These are phyloP conservation scores for Mortierella sp. DNA, from an alignment of 371 early-diverging fungal genomes.

Conservation along the genomic window DNA sequence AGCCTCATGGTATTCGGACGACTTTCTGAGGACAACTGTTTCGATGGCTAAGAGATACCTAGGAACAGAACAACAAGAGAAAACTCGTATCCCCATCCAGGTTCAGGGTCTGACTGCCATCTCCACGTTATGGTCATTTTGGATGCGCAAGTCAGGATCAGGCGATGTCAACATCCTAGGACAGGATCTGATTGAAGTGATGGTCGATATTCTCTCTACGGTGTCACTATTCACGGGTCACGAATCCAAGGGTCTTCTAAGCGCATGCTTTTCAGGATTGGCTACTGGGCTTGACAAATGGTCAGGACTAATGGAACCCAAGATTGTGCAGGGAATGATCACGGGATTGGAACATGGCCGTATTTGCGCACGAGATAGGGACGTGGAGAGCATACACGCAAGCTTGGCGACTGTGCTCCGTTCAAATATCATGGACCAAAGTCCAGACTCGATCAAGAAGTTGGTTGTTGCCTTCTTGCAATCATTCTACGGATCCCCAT, in stretches of 20 bases:
- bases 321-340: constrained; percentile 33
- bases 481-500: constrained; percentile 31
- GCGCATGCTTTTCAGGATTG: constrained; percentile 46
- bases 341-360: constrained; percentile 41
- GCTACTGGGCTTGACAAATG: constrained; percentile 51
- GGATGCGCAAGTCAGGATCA: constrained; percentile 53
- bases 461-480: constrained; percentile 27
- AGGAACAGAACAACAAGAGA: constrained; percentile 28
- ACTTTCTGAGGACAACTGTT: constrained; percentile 37
- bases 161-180: constrained; percentile 41
- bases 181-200: constrained; percentile 42
- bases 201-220: constrained; percentile 35
- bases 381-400: constrained; percentile 48
- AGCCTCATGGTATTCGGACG: constrained; percentile 51
- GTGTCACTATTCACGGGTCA: constrained; percentile 32
- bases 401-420: constrained; percentile 45
- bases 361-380: constrained; percentile 24
- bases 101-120: constrained; percentile 33
- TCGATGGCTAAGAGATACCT: constrained; percentile 31
- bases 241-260: constrained; percentile 30
- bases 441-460: constrained; percentile 22
- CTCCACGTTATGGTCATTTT: constrained; percentile 45
- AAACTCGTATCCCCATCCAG: constrained; percentile 38
- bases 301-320: constrained; percentile 48
- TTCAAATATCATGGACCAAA: constrained; percentile 19